Conservation (phyloP, 371 early-diverging fungal genomes). For the Cokeromyces recurvatus region DNA sequence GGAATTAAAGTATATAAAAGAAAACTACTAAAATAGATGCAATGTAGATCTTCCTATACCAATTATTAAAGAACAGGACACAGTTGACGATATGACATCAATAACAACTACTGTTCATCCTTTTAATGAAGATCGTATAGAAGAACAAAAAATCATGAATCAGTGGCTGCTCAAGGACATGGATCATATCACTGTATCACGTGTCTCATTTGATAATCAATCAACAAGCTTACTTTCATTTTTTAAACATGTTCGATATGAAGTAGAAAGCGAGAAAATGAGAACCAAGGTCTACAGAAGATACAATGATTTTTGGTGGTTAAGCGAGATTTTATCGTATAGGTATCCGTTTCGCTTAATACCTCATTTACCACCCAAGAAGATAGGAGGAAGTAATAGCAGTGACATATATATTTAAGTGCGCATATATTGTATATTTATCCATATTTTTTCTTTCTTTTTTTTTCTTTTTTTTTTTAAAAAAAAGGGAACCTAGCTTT, state of each 20-base stretch:
- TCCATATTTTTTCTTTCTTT: background rate
- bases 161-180: conserved; percentile 41
- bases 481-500: conserved; percentile 57
- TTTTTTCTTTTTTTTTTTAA: background rate
- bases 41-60: conserved; percentile 39
- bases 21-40: too few relatives aligned
- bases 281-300: conserved; percentile 65
- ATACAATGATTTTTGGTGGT: conserved; percentile 87
- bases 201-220: too few relatives aligned
- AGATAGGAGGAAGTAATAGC: conserved; percentile 47
- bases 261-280: conserved; percentile 63
- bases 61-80: too few relatives aligned
- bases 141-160: conserved; percentile 13
- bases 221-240: conserved; percentile 76
- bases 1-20: background rate
- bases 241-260: conserved; percentile 80
- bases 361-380: conserved; percentile 66
- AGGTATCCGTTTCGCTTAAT: conserved; percentile 74
- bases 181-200: conserved; percentile 44
- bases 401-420: too few relatives aligned
- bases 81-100: too few relatives aligned
- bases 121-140: too few relatives aligned
- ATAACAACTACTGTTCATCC: too few relatives aligned
- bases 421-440: too few relatives aligned
- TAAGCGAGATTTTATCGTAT: conserved; percentile 65